These are phyloP conservation scores for Flaveria bidentis DNA, from an alignment of 129 eudicot genomes.

Conservation along the genomic window DNA sequence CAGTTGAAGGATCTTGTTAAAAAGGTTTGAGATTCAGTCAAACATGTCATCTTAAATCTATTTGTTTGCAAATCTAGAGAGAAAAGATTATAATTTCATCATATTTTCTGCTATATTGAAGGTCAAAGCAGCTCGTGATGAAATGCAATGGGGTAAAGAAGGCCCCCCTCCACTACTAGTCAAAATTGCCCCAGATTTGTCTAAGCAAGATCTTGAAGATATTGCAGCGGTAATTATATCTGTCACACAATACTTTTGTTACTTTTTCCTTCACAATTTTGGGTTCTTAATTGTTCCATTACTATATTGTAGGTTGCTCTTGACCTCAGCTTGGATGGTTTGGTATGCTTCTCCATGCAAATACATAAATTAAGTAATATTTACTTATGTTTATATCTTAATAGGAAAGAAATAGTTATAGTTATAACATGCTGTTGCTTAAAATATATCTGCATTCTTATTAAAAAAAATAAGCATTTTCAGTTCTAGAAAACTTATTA, in stretches of 20 bases:
- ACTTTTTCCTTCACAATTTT: not conserved
- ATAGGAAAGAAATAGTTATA: not conserved
- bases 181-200: constrained; percentile 98
- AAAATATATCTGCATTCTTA: constrained; percentile 12
- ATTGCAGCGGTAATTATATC: constrained; percentile 75
- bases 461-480: not conserved
- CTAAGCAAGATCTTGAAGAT: constrained; percentile 95
- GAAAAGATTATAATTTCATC: not conserved
- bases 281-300: constrained; percentile 29
- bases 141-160: constrained; percentile 97
- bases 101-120: constrained; percentile 29
- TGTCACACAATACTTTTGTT: constrained; percentile 17
- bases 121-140: constrained; percentile 99
- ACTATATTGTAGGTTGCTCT: constrained; percentile 77
- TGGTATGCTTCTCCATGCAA: constrained; percentile 53
- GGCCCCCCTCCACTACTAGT: constrained; percentile 99
- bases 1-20: constrained; percentile 92
- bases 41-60: not conserved
- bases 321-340: constrained; percentile 88
- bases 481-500: not conserved
- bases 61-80: not conserved
- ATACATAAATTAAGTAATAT: constrained; percentile 13
- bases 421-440: not conserved
- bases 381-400: not conserved
- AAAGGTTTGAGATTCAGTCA: constrained; percentile 52